These are phyloP conservation scores for Circinella umbellata DNA, from an alignment of 371 early-diverging fungal genomes.

Conservation along the genomic window DNA sequence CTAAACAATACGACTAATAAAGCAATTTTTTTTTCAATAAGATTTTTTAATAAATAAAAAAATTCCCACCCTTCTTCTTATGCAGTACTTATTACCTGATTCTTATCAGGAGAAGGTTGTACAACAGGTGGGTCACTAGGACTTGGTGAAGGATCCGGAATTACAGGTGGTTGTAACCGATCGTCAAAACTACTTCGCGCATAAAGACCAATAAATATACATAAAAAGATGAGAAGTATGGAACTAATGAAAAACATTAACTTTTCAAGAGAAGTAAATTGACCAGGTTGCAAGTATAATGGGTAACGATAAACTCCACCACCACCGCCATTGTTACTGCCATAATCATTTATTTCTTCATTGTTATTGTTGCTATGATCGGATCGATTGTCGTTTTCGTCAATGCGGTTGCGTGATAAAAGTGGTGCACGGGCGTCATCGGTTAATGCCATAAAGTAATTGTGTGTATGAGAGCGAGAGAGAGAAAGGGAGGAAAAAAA, in stretches of 20 bases:
- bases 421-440: slow-evolving; percentile 26
- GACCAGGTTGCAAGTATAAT: slow-evolving; percentile 46
- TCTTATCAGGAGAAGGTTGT: slow-evolving; percentile 25
- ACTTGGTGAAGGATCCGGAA: slow-evolving; percentile 19
- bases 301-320: slow-evolving; percentile 43
- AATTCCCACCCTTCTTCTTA: background rate
- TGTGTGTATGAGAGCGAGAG: background rate
- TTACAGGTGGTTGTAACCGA: slow-evolving; percentile 17
- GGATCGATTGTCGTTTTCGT: slow-evolving; percentile 23
- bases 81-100: slow-evolving; percentile 12
- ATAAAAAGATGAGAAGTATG: slow-evolving; percentile 41
- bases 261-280: slow-evolving; percentile 53
- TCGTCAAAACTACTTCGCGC: slow-evolving; percentile 40
- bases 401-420: slow-evolving; percentile 23
- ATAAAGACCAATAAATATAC: slow-evolving; percentile 49
- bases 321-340: slow-evolving; percentile 30
- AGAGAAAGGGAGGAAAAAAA: background rate
- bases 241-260: slow-evolving; percentile 50
- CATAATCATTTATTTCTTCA: slow-evolving; percentile 26
- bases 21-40: background rate
- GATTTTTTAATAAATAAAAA: background rate
- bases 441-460: slow-evolving; percentile 8
- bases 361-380: slow-evolving; percentile 17
- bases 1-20: slow-evolving; percentile 47
- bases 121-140: slow-evolving; percentile 18